Percentiles rank a stretch among this genome's conserved stretches.
Conservation (phyloP, 2,329 filamentous ascomycete genomes). For the Fusarium oligoseptatum region DNA sequence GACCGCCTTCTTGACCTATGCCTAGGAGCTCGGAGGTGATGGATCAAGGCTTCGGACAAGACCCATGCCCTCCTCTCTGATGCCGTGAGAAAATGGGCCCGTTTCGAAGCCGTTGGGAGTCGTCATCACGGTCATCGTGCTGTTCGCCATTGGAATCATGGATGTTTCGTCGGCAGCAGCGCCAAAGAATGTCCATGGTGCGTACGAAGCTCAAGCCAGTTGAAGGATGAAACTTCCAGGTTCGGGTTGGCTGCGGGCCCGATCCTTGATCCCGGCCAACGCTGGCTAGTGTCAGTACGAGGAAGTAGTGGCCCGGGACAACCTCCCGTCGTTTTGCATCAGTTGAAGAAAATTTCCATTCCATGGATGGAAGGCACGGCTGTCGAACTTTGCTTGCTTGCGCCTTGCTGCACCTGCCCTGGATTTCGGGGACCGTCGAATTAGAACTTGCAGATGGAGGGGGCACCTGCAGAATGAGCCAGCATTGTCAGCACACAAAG, state of each 20-base stretch:
- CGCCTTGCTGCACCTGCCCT: conserved; percentile 13
- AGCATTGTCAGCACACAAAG: background rate
- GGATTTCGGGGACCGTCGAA: conserved; percentile 1
- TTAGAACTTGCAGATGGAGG: conserved; percentile 11
- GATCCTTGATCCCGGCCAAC: conserved; percentile 40
- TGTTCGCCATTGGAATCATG: conserved; percentile 8
- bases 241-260: conserved; percentile 24
- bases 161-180: conserved; percentile 22
- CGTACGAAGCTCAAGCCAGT: conserved; percentile 23
- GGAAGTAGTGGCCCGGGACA: conserved; percentile 23
- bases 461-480: conserved; percentile 7
- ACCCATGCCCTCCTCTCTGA: conserved; percentile 6
- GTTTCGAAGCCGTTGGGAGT: conserved; percentile 19
- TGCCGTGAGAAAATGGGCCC: conserved; percentile 11
- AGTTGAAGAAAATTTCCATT: conserved; percentile 2
- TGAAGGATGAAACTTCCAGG: conserved; percentile 46
- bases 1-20: conserved; percentile 1
- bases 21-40: conserved; percentile 5
- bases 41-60: conserved; percentile 15
- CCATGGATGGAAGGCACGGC: background rate
- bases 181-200: conserved; percentile 22
- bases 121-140: conserved; percentile 14
- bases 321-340: conserved; percentile 17
- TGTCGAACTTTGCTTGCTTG: conserved; percentile 4
- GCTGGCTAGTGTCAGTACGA: conserved; percentile 19